A percentile compares a stretch with the other conserved stretches of the same genome.
phyloP scores from a whole-genome alignment of 225 moss, liverwort and hornwort genomes.

The Pseudisothecium myosuroides region DNA sequence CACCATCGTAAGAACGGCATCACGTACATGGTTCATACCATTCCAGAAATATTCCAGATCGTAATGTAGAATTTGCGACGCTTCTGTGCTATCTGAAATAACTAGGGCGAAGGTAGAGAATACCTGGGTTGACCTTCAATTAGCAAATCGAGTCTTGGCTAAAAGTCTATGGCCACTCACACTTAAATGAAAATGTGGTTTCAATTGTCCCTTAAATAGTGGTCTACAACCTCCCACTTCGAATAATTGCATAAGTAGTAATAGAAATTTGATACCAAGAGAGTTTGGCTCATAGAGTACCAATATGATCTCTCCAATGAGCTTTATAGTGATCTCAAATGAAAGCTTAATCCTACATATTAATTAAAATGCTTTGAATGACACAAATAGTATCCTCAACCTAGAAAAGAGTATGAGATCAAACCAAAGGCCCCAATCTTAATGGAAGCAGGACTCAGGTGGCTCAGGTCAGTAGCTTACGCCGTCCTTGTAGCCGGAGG shows the following conservation, averaged over 20 bases:
- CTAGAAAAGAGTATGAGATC: background rate
- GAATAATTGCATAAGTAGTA: background rate
- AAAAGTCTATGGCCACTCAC: background rate
- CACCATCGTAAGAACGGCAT: background rate
- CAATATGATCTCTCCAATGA: background rate
- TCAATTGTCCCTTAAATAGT: background rate
- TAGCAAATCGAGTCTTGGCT: background rate
- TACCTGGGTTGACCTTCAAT: background rate
- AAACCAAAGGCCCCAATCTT: background rate
- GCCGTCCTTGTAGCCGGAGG: slow-evolving; percentile 68
- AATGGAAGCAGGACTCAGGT: background rate
- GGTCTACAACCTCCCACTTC: background rate
- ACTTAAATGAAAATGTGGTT: background rate
- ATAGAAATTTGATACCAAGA: background rate
- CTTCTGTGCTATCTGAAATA: background rate
- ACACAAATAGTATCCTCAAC: background rate
- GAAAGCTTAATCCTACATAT: background rate
- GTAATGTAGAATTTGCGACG: background rate
- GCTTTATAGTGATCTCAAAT: background rate
- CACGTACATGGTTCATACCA: background rate
- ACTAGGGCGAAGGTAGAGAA: background rate
- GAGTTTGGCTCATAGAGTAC: background rate
- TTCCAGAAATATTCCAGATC: background rate
- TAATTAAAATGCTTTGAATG: background rate
- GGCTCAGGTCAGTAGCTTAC: slow-evolving; percentile 22